These are phyloP conservation scores for Exserohilum rostratum DNA, from an alignment of 2,329 filamentous ascomycete species.

Conservation along the genomic window DNA sequence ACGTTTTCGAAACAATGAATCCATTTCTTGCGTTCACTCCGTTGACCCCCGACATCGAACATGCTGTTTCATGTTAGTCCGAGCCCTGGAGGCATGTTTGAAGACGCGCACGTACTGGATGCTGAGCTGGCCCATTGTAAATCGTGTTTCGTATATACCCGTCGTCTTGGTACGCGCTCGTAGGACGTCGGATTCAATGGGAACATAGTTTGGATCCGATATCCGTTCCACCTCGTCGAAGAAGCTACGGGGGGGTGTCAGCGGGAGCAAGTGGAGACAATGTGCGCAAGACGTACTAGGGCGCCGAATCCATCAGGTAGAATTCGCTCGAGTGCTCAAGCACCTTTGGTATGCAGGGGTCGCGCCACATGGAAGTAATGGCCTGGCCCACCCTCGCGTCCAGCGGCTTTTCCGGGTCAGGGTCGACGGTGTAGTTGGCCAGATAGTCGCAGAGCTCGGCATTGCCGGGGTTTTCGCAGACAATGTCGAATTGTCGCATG, in stretches of 20 bases:
- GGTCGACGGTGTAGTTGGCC: conserved; percentile 85
- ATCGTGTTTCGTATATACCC: conserved; percentile 97
- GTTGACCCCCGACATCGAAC: conserved; percentile 97
- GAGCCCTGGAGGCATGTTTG: conserved; percentile 15
- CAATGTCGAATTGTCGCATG: conserved; percentile 89
- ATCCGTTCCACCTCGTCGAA: conserved; percentile 92
- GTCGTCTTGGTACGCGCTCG: conserved; percentile 97
- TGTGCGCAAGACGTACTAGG: conserved; percentile 72
- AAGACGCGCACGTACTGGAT: conserved; percentile 77
- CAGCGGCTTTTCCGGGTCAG: conserved; percentile 84
- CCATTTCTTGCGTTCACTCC: conserved; percentile 99
- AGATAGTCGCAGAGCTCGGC: conserved; percentile 79
- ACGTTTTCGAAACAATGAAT: conserved; percentile 99
- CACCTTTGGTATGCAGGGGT: conserved; percentile 79
- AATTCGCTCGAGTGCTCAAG: conserved; percentile 97
- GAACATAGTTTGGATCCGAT: conserved; percentile 82
- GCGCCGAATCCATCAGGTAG: conserved; percentile 98
- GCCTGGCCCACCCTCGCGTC: conserved; percentile 82
- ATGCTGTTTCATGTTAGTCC: conserved; percentile 68
- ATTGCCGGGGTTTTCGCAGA: conserved; percentile 74
- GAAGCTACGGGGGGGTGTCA: conserved; percentile 67
- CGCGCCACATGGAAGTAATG: conserved; percentile 86
- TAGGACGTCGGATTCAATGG: conserved; percentile 92
- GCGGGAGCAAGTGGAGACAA: conserved; percentile 2
- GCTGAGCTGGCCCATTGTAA: conserved; percentile 97